Evolutionary conservation across 768 basidiomycete genomes (phyloP), one percentile per base, ranked within the genome.

Genomic region (Russula brevipes): DNA sequence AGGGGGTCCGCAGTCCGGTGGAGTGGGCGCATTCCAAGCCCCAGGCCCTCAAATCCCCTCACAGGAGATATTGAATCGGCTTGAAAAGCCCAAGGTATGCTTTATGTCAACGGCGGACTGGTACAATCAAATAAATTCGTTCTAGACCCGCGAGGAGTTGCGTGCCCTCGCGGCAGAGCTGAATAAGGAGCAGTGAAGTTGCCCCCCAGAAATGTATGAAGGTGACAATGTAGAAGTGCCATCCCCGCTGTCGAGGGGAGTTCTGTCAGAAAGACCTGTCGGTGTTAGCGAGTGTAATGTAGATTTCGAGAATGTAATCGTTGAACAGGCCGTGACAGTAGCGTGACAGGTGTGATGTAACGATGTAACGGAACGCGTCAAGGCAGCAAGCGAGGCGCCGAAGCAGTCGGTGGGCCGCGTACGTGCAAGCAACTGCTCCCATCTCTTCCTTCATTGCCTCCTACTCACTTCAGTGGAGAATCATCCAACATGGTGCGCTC

Each of bases 131-230:
- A 9, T 5, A 14, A 12, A 31, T 35, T 33, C 1, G n/a, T 59
- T 11, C 10, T 60, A 85, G 84, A 81, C 77, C 60, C 78, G 75
- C 30, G 83, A 85, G 53, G 83, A 85, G 68, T 72, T 85, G 36
- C 72, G 70, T 57, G 79, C 75, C 49, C 73, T 76, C 52, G 71
- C 76, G 1, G 81, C 78, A n/a, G 78, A 80, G 68, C 68, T 84
- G 59, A 83, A 82, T 71, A 45, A 16, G 30, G 39, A 19, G 6
- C 44, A 61, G 33, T 61, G 16, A 62, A 10, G 11, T 16, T 1
- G 31, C 8, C 8, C 10, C 6, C 41, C 3, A 51, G 31, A 51
- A 6, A 33, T 36, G 6, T 6, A 2, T n/a, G 45, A 45, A 8
- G 41, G 16, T 42, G 41, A 42, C 16, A 42, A 16, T 42, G 11